These are phyloP conservation scores for Brassica hybrid DNA, from an alignment of 441 rosid species.

Conservation along the genomic window DNA sequence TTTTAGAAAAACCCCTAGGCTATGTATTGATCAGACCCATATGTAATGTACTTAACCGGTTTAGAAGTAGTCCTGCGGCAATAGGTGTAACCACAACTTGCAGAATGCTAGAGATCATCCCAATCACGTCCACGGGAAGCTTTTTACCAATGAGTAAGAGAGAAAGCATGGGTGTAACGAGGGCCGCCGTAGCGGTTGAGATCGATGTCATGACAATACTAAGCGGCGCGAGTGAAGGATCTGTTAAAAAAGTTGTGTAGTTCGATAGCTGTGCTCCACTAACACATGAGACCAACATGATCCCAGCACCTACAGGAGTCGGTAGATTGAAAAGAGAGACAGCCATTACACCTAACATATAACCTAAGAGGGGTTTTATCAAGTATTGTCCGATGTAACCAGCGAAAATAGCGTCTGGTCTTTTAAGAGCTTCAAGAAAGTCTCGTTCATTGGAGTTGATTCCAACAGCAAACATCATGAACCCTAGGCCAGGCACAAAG, in stretches of 20 bases:
- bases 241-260: constrained; percentile 89
- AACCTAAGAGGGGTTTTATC: constrained; percentile 90
- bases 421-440: constrained; percentile 76
- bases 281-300: constrained; percentile 93
- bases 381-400: constrained; percentile 85
- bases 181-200: constrained; percentile 82
- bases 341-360: constrained; percentile 64
- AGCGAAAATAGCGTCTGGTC: constrained; percentile 70
- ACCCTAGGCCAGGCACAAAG: constrained; percentile 90
- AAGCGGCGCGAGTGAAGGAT: constrained; percentile 78
- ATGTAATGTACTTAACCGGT: constrained; percentile 55
- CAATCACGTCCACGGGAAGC: constrained; percentile 88
- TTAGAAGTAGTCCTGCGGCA: constrained; percentile 78
- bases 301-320: constrained; percentile 85
- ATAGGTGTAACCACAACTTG: constrained; percentile 89
- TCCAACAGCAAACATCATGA: constrained; percentile 94
- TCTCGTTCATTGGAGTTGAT: constrained; percentile 82
- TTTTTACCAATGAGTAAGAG: constrained; percentile 87
- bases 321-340: constrained; percentile 73
- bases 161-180: constrained; percentile 80
- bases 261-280: constrained; percentile 97
- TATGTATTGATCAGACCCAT: neutral
- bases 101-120: constrained; percentile 87
- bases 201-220: constrained; percentile 94
- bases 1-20: neutral